A percentile compares a stretch with the other conserved stretches of the same genome.
These are phyloP conservation scores for Priceomyces fermenticarens DNA, from an alignment of 805 yeast species.

Conservation along the genomic window DNA sequence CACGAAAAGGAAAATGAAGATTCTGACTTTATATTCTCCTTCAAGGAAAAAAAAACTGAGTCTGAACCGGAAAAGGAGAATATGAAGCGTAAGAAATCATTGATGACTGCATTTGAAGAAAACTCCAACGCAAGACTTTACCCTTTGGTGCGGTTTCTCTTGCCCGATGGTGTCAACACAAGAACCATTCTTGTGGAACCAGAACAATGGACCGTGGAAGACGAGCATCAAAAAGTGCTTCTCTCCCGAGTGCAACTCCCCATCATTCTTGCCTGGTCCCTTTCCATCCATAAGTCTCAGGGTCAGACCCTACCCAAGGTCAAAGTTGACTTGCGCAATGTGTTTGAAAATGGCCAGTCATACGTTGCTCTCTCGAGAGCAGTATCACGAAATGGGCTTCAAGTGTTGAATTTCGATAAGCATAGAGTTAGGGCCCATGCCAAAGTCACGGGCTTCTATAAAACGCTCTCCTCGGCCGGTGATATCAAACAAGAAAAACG, in stretches of 20 bases:
- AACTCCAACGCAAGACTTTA: slow-evolving; percentile 47
- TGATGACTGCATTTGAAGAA: slow-evolving; percentile 41
- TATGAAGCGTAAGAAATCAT: slow-evolving; percentile 45
- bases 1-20: slow-evolving; percentile 2
- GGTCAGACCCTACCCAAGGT: slow-evolving; percentile 83
- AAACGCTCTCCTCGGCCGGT: slow-evolving; percentile 39
- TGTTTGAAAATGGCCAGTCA: slow-evolving; percentile 92
- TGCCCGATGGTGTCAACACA: slow-evolving; percentile 63
- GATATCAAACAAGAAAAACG: slow-evolving; percentile 13
- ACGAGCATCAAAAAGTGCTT: slow-evolving; percentile 62
- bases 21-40: too few relatives aligned
- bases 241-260: slow-evolving; percentile 83
- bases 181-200: slow-evolving; percentile 78
- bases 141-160: slow-evolving; percentile 76
- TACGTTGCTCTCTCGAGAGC: slow-evolving; percentile 96
- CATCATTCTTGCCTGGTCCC: slow-evolving; percentile 90
- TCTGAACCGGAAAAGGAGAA: slow-evolving; percentile 19
- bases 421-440: slow-evolving; percentile 65
- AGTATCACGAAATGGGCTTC: slow-evolving; percentile 75
- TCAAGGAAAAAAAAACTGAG: not conserved
- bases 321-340: slow-evolving; percentile 78
- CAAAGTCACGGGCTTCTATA: slow-evolving; percentile 69
- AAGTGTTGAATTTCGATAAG: slow-evolving; percentile 69
- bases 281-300: slow-evolving; percentile 93
- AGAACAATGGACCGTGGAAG: slow-evolving; percentile 79